phyloP scores from a whole-genome alignment of 495 filamentous ascomycete genomes.

The Aspergillus bertholletiae region DNA sequence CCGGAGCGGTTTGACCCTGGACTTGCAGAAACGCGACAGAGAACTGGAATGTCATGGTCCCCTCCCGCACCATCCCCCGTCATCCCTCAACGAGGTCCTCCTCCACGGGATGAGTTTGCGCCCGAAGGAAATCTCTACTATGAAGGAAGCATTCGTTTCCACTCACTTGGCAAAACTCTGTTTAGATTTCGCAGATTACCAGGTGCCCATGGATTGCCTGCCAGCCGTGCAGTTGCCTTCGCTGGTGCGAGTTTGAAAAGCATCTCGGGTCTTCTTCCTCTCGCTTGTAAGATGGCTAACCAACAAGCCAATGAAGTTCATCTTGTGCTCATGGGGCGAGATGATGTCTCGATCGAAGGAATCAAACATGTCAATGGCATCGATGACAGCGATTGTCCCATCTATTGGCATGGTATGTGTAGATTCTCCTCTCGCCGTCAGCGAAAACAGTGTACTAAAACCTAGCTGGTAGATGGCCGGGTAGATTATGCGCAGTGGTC shows the following conservation, averaged over 20 bases:
- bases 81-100: slow-evolving; percentile 8
- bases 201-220: slow-evolving; percentile 17
- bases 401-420: slow-evolving; percentile 51
- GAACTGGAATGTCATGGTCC: slow-evolving; percentile 4
- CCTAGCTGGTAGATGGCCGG: slow-evolving; percentile 37
- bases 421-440: not conserved
- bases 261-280: slow-evolving; percentile 47
- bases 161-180: slow-evolving; percentile 47
- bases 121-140: slow-evolving; percentile 37
- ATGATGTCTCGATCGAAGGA: slow-evolving; percentile 48
- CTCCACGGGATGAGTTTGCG: slow-evolving; percentile 20
- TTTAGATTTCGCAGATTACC: slow-evolving; percentile 31
- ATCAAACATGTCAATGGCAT: slow-evolving; percentile 50
- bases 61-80: slow-evolving; percentile 3
- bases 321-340: slow-evolving; percentile 52
- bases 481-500: slow-evolving; percentile 47
- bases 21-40: slow-evolving; percentile 21
- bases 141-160: slow-evolving; percentile 55
- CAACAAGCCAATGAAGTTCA: slow-evolving; percentile 47
- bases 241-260: slow-evolving; percentile 48
- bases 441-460: not conserved
- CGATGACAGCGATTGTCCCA: slow-evolving; percentile 39
- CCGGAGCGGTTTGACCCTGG: slow-evolving; percentile 25
- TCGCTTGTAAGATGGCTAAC: slow-evolving; percentile 52
- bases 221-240: slow-evolving; percentile 45